A percentile compares a stretch with the other conserved stretches of the same genome.
phyloP scores from a whole-genome alignment of 176 grass and related monocot species.

The Tillandsia leiboldiana region DNA sequence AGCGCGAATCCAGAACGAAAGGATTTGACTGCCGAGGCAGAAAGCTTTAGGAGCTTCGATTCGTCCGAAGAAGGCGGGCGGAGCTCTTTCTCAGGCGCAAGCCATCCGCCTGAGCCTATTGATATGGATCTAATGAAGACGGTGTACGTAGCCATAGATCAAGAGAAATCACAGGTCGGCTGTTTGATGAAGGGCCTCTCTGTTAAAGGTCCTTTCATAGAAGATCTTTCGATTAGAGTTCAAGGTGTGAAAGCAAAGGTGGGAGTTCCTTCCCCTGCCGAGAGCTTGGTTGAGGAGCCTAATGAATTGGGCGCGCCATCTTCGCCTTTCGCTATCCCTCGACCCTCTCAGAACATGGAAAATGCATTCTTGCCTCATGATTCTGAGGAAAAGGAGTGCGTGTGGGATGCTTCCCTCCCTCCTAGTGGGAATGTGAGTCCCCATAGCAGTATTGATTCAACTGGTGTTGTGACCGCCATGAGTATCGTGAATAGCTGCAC shows the following conservation, averaged over 20 bases:
- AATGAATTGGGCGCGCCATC: constrained; percentile 29
- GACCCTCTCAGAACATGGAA: constrained; percentile 33
- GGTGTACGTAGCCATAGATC: constrained; percentile 77
- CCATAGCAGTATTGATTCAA: constrained; percentile 92
- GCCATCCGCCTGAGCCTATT: constrained; percentile 70
- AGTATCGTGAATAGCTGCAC: constrained; percentile 34
- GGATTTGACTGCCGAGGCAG: constrained; percentile 44
- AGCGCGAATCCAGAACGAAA: constrained; percentile 42
- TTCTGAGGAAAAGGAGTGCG: constrained; percentile 78
- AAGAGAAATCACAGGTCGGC: constrained; percentile 43
- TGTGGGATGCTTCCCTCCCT: constrained; percentile 88
- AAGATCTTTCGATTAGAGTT: constrained; percentile 50
- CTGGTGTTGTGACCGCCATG: constrained; percentile 47
- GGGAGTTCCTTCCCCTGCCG: constrained; percentile 16
- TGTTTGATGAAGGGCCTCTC: constrained; percentile 49
- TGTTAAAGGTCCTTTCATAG: constrained; percentile 60
- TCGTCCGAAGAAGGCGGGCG: constrained; percentile 59
- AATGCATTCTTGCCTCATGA: constrained; percentile 35
- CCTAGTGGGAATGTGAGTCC: constrained; percentile 92
- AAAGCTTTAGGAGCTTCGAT: constrained; percentile 72
- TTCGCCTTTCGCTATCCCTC: constrained; percentile 18
- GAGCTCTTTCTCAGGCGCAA: constrained; percentile 75
- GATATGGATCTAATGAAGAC: constrained; percentile 93
- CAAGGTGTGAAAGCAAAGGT: constrained; percentile 39
- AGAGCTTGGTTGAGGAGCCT: constrained; percentile 38